Evolutionary conservation across 129 eudicot genomes (phyloP), one percentile per base, ranked within the genome.

Genomic region (Saposhnikovia divaricata): DNA sequence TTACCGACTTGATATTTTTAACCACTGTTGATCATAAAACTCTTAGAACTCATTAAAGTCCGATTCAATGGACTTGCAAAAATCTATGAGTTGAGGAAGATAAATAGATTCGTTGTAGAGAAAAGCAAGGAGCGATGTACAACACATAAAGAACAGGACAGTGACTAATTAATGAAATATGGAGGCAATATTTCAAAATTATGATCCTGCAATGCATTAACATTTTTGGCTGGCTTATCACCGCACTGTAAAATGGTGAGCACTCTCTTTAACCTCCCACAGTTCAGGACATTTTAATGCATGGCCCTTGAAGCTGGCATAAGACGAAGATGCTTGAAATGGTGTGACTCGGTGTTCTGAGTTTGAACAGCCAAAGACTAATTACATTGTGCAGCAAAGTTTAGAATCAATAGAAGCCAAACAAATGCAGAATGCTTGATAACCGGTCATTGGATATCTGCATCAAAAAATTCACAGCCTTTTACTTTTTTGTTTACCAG

Each of bases 371-470:
- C 73, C 21, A 68, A 4, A 21, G 42, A 37, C 48, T 38, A 23
- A 4, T 83, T 76, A 93, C 82, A 96, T 85, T 39, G 98, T 89
- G 90, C 99, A 96, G 84, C 99, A 96, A 76, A 90, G 95, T 84
- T 96, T 96, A 31, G 99, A 87, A 82, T 92, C 99, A 47, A 96
- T 90, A 50, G 99, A 89, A 78, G 99, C 98, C 87, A 96, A 89
- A 83, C 99, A 92, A 82, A 96, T 89, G 89, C 94, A 89, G 82
- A 96, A 96, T 11, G 99, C 98, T 85, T 95, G 99, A 77, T 89
- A 96, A 75, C 95, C 98, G 1, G 95, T 92, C 86, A 96, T 76
- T 42, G 99, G 99, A 80, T 90, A 91, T 88, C 99, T 96, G 97
- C 83, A 88, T 43, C 53, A 45, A 40, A 46, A 43, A 3, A 12